phyloP scores from a whole-genome alignment of 106 monocot genomes.

The Platanthera guangdongensis region DNA sequence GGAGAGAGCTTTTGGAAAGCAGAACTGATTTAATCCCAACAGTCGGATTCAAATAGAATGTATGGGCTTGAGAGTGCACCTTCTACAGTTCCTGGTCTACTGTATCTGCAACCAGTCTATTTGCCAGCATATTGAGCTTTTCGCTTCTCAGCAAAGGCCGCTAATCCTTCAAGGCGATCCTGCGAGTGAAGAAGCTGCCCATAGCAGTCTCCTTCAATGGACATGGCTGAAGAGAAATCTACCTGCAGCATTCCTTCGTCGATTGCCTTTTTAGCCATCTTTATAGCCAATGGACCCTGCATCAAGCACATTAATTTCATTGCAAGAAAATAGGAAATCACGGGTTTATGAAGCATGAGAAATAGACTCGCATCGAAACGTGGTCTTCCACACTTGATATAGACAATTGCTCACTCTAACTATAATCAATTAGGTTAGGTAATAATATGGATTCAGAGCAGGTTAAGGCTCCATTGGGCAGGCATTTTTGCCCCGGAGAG shows the following conservation, averaged over 20 bases:
- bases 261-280: slow-evolving; percentile 87
- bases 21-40: no score
- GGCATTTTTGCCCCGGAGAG: no score
- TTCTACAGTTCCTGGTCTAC: no score
- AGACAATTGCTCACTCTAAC: no score
- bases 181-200: slow-evolving; percentile 58
- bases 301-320: not conserved
- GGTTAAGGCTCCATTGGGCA: no score
- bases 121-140: slow-evolving; percentile 58
- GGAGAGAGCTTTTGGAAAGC: no score
- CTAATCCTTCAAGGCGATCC: slow-evolving; percentile 88
- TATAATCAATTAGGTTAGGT: no score
- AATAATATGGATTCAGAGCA: no score
- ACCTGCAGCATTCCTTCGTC: slow-evolving; percentile 51
- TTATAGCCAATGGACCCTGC: slow-evolving; percentile 92
- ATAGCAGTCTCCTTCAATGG: slow-evolving; percentile 77
- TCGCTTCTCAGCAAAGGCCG: slow-evolving; percentile 88
- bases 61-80: no score
- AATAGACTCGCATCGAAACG: not conserved
- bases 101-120: slow-evolving; percentile 14
- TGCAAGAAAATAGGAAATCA: not conserved
- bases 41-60: no score
- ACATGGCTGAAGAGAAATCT: slow-evolving; percentile 49
- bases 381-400: no score
- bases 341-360: not conserved